Conservation (phyloP, 345 rosid species). For the Ricinus communis region DNA sequence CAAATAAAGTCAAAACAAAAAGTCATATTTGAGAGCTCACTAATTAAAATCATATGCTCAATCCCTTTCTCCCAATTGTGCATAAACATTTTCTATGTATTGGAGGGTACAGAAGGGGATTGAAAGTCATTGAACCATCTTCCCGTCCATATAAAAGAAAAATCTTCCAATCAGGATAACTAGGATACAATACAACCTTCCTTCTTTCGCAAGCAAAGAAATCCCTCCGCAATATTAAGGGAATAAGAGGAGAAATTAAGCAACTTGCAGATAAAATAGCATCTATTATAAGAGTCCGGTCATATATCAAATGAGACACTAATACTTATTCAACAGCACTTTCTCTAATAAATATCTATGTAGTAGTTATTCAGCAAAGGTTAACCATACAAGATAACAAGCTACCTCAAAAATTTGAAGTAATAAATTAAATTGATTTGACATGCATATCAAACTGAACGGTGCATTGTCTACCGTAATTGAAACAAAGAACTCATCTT, state of each 20-base stretch:
- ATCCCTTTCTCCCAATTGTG: neutral
- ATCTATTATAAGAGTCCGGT: neutral
- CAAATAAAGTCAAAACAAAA: neutral
- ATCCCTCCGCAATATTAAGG: neutral
- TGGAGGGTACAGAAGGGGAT: neutral
- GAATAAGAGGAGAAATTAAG: neutral
- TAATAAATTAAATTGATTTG: neutral
- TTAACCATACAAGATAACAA: too few relatives aligned
- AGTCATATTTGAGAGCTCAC: neutral
- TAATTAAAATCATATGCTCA: neutral
- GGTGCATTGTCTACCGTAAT: neutral
- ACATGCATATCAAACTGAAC: neutral
- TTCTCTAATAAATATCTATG: neutral
- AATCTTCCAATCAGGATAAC: neutral
- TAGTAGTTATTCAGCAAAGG: neutral
- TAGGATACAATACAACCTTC: neutral
- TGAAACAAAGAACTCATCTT: neutral
- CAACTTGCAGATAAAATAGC: neutral
- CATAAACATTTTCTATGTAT: neutral
- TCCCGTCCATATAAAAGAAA: too few relatives aligned
- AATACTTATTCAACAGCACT: too few relatives aligned
- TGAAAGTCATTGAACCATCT: too few relatives aligned
- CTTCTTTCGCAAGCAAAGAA: neutral
- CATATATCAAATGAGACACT: neutral
- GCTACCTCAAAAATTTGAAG: neutral